phyloP scores from a whole-genome alignment of 495 filamentous ascomycete species.

The Clavariopsis aquatica region DNA sequence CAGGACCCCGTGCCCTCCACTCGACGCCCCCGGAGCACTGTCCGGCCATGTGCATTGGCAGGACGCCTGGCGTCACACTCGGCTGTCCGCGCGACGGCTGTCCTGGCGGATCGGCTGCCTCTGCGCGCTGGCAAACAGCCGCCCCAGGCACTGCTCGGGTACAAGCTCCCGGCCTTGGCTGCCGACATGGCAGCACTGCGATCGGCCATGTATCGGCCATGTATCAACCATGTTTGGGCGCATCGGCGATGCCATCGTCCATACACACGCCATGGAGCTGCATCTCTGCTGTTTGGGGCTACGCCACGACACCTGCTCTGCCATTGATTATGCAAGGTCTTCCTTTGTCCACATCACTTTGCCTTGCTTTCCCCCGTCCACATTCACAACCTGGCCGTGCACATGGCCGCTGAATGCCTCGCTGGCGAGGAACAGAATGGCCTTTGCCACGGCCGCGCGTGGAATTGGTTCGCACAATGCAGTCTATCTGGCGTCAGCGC shows the following conservation, averaged over 20 bases:
- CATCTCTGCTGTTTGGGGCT: neutral
- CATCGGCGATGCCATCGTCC: no score
- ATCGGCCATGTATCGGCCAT: neutral
- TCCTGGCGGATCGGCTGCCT: no score
- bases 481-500: constrained; percentile 9
- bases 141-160: neutral
- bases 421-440: constrained; percentile 48
- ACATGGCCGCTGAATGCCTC: constrained; percentile 47
- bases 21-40: neutral
- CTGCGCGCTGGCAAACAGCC: no score
- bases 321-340: constrained; percentile 30
- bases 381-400: constrained; percentile 47
- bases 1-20: neutral
- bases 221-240: neutral
- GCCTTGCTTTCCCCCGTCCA: constrained; percentile 50
- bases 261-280: neutral
- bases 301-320: neutral
- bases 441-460: constrained; percentile 45
- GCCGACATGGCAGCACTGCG: neutral
- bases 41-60: neutral
- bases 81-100: neutral
- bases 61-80: neutral
- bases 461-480: constrained; percentile 45
- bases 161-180: neutral
- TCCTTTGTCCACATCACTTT: constrained; percentile 48